These are phyloP conservation scores for Cicer chorassanicum DNA, from an alignment of 306 rosid species.

Conservation along the genomic window DNA sequence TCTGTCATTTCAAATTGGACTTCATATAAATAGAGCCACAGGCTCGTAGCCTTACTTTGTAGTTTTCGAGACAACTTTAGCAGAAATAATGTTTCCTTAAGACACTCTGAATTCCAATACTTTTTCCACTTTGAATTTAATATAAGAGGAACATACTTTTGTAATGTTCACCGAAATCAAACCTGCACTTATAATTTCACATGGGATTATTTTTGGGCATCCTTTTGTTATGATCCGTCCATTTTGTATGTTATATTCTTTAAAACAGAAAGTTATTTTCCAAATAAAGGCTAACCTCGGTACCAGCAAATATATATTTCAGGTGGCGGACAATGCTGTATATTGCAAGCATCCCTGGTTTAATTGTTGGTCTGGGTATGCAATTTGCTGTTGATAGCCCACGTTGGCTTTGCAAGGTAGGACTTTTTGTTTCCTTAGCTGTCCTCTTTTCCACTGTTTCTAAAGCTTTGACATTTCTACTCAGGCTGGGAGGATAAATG, in stretches of 20 bases:
- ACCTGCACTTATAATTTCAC: conserved; percentile 6
- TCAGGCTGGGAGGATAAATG: conserved; percentile 74
- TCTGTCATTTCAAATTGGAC: background rate
- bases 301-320: conserved; percentile 43
- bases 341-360: conserved; percentile 80
- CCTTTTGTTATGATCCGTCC: background rate
- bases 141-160: background rate
- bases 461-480: conserved; percentile 38
- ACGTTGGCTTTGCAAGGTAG: conserved; percentile 92
- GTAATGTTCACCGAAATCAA: conserved; percentile 9
- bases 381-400: conserved; percentile 94
- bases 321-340: conserved; percentile 96
- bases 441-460: conserved; percentile 25
- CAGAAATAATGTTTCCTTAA: background rate
- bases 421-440: conserved; percentile 38
- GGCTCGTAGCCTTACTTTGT: background rate
- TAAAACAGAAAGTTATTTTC: conserved; percentile 21
- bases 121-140: too few relatives aligned
- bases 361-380: conserved; percentile 77
- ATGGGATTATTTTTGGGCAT: background rate
- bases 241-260: background rate
- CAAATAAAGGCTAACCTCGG: conserved; percentile 20
- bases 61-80: background rate
- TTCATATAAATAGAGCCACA: conserved; percentile 6
- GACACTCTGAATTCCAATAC: background rate